phyloP scores from a whole-genome alignment of 208 protist genomes.

The Trypanosoma scelopori region DNA sequence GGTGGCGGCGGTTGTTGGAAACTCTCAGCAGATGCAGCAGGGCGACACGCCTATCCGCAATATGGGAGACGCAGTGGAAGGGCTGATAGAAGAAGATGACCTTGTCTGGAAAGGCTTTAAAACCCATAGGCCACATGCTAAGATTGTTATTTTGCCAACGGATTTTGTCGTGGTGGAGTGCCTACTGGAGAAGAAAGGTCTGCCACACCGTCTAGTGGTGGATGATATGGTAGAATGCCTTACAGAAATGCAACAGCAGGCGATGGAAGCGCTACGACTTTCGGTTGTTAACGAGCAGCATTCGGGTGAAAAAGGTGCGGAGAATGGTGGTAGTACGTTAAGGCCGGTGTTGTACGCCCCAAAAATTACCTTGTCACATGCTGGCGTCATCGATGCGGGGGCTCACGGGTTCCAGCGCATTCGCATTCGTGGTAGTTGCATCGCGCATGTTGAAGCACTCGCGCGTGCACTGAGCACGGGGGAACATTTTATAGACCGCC shows the following conservation, averaged over 20 bases:
- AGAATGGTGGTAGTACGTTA: constrained; percentile 24
- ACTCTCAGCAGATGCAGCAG: constrained; percentile 2
- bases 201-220: constrained; percentile 82
- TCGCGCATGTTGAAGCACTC: constrained; percentile 76
- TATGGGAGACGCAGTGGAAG: constrained; percentile 17
- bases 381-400: constrained; percentile 78
- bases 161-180: constrained; percentile 87
- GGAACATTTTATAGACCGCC: constrained; percentile 66
- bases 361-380: constrained; percentile 76
- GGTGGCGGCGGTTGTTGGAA: constrained; percentile 12
- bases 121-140: constrained; percentile 13
- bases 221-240: constrained; percentile 77
- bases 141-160: constrained; percentile 42
- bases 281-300: constrained; percentile 47
- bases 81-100: constrained; percentile 9
- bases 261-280: constrained; percentile 67
- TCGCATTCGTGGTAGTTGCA: constrained; percentile 82
- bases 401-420: constrained; percentile 79
- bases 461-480: constrained; percentile 49
- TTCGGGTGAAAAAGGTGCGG: constrained; percentile 4
- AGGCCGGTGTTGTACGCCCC: constrained; percentile 86
- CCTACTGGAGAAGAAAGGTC: constrained; percentile 72
- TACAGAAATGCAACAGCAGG: constrained; percentile 66
- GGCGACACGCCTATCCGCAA: constrained; percentile 1
- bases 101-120: constrained; percentile 30